Evolutionary conservation across 345 rosid species (phyloP).

Genomic region (Citrus sp.): DNA sequence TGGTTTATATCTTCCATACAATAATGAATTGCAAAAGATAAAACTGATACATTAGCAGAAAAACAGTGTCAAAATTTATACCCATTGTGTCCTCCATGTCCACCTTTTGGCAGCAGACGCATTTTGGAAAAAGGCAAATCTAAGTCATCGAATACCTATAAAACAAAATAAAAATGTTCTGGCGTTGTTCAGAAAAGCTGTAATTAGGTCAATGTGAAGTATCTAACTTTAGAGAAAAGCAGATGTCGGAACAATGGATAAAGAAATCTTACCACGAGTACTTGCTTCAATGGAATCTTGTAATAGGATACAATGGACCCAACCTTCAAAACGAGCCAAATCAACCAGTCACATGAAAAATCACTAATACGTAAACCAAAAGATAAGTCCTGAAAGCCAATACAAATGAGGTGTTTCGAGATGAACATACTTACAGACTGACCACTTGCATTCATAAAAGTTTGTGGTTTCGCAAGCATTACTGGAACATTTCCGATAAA

Average conservation of each 20-base stretch:
- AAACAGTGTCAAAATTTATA: constrained; percentile 23
- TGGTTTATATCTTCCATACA: background rate
- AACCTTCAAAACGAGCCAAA: constrained; percentile 52
- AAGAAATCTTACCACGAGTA: constrained; percentile 59
- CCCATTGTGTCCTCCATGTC: constrained; percentile 99
- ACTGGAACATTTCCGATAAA: constrained; percentile 74
- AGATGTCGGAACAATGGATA: background rate
- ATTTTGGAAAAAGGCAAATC: constrained; percentile 91
- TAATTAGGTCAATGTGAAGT: background rate
- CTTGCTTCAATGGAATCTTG: constrained; percentile 93
- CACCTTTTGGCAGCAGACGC: constrained; percentile 94
- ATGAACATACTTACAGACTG: constrained; percentile 83
- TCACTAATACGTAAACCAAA: background rate
- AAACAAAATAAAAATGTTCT: constrained; percentile 5
- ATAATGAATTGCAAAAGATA: background rate
- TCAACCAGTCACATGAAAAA: constrained; percentile 14
- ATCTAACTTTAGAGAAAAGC: background rate
- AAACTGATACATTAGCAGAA: background rate
- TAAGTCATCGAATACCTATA: constrained; percentile 84
- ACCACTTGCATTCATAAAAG: constrained; percentile 93
- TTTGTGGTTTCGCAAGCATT: constrained; percentile 94
- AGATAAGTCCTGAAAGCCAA: background rate
- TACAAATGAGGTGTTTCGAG: constrained; percentile 18
- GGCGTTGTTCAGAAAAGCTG: background rate
- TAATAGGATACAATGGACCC: constrained; percentile 79